These are phyloP conservation scores for Vanrija sp. DNA, from an alignment of 1,284 basidiomycete genomes.

Conservation along the genomic window DNA sequence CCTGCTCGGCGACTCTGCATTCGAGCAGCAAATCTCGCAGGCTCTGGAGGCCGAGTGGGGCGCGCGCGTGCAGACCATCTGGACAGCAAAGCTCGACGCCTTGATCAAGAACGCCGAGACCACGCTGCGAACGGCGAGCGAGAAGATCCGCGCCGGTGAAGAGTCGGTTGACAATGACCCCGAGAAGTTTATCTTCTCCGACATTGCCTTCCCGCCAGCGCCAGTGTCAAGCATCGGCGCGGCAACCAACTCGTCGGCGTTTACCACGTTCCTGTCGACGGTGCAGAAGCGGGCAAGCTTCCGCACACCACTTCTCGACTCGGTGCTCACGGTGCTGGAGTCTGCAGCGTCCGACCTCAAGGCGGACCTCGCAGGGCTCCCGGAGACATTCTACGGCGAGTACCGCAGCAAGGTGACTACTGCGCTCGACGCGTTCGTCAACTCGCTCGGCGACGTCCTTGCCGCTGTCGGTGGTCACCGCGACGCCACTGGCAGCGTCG, in stretches of 20 bases:
- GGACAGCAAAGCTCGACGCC: slow-evolving; percentile 34
- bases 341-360: slow-evolving; percentile 26
- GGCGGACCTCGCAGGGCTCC: slow-evolving; percentile 32
- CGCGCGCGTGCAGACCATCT: slow-evolving; percentile 38
- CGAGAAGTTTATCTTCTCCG: slow-evolving; percentile 38
- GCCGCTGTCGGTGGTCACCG: slow-evolving; percentile 19
- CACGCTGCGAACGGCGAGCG: slow-evolving; percentile 21
- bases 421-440: slow-evolving; percentile 26
- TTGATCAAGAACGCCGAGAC: slow-evolving; percentile 23
- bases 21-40: slow-evolving; percentile 22
- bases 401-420: slow-evolving; percentile 23
- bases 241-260: slow-evolving; percentile 14
- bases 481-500: slow-evolving; percentile 27
- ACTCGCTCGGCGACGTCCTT: slow-evolving; percentile 27
- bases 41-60: slow-evolving; percentile 42
- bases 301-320: slow-evolving; percentile 42
- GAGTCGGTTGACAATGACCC: slow-evolving; percentile 29
- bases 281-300: slow-evolving; percentile 33
- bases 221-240: too few species aligned
- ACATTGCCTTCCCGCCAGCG: slow-evolving; percentile 29
- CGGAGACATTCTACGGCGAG: slow-evolving; percentile 15
- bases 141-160: slow-evolving; percentile 20
- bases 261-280: slow-evolving; percentile 34
- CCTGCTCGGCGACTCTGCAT: slow-evolving; percentile 26
- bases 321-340: slow-evolving; percentile 35